Base-by-base conservation (phyloP, 768 basidiomycete species). In the Pholiota microspora region DNA sequence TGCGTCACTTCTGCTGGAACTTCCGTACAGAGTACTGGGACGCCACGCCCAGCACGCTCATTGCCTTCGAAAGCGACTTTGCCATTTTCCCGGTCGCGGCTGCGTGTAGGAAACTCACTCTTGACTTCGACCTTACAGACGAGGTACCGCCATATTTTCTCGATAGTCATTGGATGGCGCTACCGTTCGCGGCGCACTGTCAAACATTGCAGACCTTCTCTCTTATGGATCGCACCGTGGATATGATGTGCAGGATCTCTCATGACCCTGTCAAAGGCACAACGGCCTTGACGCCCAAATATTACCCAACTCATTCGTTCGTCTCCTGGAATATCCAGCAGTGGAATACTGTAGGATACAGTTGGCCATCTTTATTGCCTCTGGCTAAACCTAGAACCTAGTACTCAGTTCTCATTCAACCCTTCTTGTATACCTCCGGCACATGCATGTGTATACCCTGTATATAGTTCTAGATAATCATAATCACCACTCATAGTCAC, bases 1-100 rank as follows among this genome's bases (percentile, higher is more conserved):
- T 68, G 36, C 40, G 57, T 6, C 60, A 66, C 45, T 69, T 69
- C 45, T 64, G 65, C 45, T 68, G 68, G 67, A 69, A 69, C 50
- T 66, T 64, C 51, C 56, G 48, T 40, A 64, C 60, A 24, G 61
- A 61, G 50, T 62, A 66, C 49, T 62, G 60, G 60, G 64, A 66
- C 45, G 64, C 61, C 13, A 64, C 64, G 31, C 62, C 64, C 4
- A 50, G 46, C 10, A 32, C 56, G 27, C 38, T 66, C 34, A 42
- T 62, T 28, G 58, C 60, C n/a, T 64, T 66, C 48, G 64, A 66
- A 47, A 49, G 28, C 40, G 58, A 57, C 21, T 66, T 64, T 40
- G 27, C 40, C 42, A 18, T 32, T n/a, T 49, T 46, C 16, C 27
- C 50, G 25, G 25, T 42, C 27, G 21, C 34, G 3, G 4, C 40